phyloP scores from a whole-genome alignment of 2,329 filamentous ascomycete species.

The Pyrenophora graminea region DNA sequence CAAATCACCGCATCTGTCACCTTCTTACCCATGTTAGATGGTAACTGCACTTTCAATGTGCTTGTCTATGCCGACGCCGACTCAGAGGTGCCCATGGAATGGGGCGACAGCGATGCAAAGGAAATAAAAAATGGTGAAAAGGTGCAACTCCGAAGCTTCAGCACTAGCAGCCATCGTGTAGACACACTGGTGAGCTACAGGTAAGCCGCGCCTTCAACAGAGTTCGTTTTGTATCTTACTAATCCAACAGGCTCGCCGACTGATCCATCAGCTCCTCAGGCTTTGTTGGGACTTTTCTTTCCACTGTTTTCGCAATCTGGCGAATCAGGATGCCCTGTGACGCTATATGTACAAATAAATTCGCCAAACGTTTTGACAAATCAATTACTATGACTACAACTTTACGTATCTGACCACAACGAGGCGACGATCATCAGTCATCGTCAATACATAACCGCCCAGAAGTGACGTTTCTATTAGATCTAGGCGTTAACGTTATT shows the following conservation, averaged over 20 bases:
- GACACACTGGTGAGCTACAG: slow-evolving; percentile 96
- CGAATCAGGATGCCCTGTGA: background rate
- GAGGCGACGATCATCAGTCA: too few species aligned
- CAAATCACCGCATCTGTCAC: slow-evolving; percentile 98
- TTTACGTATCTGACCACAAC: too few species aligned
- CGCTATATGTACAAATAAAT: too few species aligned
- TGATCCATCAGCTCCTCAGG: slow-evolving; percentile 1
- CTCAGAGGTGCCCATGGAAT: slow-evolving; percentile 94
- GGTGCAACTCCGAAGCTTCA: slow-evolving; percentile 93
- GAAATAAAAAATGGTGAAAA: slow-evolving; percentile 94
- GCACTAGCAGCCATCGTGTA: slow-evolving; percentile 89
- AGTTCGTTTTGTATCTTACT: slow-evolving; percentile 1
- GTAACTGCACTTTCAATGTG: slow-evolving; percentile 98
- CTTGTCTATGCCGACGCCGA: slow-evolving; percentile 97
- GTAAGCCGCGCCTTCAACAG: slow-evolving; percentile 22
- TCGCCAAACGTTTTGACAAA: too few species aligned
- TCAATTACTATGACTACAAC: too few species aligned
- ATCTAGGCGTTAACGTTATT: too few species aligned
- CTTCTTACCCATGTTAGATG: slow-evolving; percentile 89
- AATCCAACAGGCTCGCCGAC: slow-evolving; percentile 31
- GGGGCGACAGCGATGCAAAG: slow-evolving; percentile 97
- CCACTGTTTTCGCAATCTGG: background rate
- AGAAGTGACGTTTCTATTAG: too few species aligned
- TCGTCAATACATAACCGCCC: too few species aligned
- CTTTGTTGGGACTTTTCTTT: background rate